Evolutionary conservation across 208 protist species (phyloP).

Genomic region (Naegleria lovaniensis): DNA sequence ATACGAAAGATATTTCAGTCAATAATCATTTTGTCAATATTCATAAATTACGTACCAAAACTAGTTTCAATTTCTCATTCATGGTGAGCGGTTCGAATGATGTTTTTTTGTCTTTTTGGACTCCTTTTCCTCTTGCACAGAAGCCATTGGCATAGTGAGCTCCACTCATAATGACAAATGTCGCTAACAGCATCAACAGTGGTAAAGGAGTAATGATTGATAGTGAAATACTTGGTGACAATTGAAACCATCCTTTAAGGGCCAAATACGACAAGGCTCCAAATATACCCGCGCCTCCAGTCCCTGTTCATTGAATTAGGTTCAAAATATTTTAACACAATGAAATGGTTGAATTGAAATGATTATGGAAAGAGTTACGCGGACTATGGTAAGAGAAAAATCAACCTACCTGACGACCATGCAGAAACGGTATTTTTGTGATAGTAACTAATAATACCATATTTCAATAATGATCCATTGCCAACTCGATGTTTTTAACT

Average conservation of each 20-base stretch:
- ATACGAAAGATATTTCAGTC: too few species aligned
- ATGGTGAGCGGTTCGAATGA: not conserved
- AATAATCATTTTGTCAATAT: not conserved
- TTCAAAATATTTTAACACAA: not conserved
- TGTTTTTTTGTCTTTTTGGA: not conserved
- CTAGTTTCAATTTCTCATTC: not conserved
- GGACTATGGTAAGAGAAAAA: not conserved
- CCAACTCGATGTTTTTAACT: too few species aligned
- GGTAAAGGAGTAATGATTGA: not conserved
- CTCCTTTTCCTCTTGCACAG: not conserved
- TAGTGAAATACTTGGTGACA: not conserved
- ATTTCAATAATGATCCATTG: too few species aligned
- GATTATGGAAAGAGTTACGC: not conserved
- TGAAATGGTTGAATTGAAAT: not conserved
- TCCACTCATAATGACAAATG: constrained; percentile 8
- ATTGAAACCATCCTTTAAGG: not conserved
- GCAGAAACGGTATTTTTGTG: not conserved
- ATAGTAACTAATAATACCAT: not conserved
- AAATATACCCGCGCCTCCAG: constrained; percentile 26
- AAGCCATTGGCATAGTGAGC: not conserved
- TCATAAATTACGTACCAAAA: not conserved
- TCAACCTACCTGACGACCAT: not conserved
- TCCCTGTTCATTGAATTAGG: not conserved
- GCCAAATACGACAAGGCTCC: not conserved
- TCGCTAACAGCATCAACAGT: not conserved